These are phyloP conservation scores for Pythium volutum DNA, from an alignment of 352 stramenopile species.

Conservation along the genomic window DNA sequence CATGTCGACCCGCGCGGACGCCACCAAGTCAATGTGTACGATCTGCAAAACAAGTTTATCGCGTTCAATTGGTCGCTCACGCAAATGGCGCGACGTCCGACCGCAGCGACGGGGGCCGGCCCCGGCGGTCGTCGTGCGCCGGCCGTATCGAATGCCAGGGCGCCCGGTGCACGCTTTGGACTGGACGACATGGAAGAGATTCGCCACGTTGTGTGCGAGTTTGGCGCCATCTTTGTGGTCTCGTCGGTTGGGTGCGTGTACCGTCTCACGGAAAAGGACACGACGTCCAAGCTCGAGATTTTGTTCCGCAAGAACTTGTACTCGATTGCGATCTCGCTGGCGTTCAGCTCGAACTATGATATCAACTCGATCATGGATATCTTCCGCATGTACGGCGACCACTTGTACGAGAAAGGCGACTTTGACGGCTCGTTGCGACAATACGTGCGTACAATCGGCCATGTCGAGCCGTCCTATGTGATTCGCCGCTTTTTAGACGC, in stretches of 20 bases:
- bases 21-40: constrained; percentile 89
- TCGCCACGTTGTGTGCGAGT: constrained; percentile 82
- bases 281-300: constrained; percentile 95
- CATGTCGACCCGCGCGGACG: constrained; percentile 79
- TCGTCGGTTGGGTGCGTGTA: constrained; percentile 89
- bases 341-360: constrained; percentile 93
- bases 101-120: background rate
- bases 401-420: constrained; percentile 97
- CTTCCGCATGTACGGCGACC: constrained; percentile 96
- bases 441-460: constrained; percentile 96
- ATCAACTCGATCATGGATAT: constrained; percentile 96
- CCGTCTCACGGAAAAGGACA: constrained; percentile 93
- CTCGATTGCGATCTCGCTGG: constrained; percentile 96
- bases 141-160: constrained; percentile 25
- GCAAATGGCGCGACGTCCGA: constrained; percentile 11
- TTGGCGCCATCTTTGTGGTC: constrained; percentile 85
- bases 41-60: constrained; percentile 92
- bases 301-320: constrained; percentile 98
- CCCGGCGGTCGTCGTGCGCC: background rate
- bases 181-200: constrained; percentile 87
- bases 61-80: constrained; percentile 90
- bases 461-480: constrained; percentile 97
- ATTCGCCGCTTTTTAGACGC: constrained; percentile 97
- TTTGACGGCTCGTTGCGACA: constrained; percentile 95
- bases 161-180: constrained; percentile 67